These are phyloP conservation scores for Trichoderma virens DNA, from an alignment of 495 filamentous ascomycete genomes.

Conservation along the genomic window DNA sequence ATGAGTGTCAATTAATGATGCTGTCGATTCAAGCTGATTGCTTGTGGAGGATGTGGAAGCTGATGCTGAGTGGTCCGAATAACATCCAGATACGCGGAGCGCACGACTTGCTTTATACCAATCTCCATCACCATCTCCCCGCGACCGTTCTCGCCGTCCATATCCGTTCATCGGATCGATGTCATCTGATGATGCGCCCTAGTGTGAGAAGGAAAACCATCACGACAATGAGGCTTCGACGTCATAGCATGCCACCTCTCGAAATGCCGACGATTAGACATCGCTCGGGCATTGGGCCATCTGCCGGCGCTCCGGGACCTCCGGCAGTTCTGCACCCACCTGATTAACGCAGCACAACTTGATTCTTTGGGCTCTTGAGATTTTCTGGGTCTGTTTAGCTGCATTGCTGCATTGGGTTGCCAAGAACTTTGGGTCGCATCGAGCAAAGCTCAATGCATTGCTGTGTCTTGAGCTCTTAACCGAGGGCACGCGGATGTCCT, in stretches of 20 bases:
- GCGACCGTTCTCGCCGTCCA: background rate
- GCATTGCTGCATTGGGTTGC: too few relatives aligned
- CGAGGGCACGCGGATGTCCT: background rate
- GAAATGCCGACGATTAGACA: background rate
- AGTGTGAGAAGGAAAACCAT: background rate
- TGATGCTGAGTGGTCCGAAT: background rate
- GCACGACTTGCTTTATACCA: background rate
- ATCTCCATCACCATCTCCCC: background rate
- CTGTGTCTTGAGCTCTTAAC: too few relatives aligned
- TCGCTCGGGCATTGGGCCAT: background rate
- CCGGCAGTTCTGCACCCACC: background rate
- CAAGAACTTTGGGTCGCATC: background rate
- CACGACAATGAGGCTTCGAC: too few relatives aligned
- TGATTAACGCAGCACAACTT: background rate
- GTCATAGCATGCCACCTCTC: slow-evolving; percentile 6
- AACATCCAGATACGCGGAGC: slow-evolving; percentile 1
- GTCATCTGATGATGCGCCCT: background rate
- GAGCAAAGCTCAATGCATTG: too few relatives aligned
- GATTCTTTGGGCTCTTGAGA: background rate
- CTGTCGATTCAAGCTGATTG: background rate
- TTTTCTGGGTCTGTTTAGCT: background rate
- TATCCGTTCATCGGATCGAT: background rate
- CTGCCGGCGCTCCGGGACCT: slow-evolving; percentile 2
- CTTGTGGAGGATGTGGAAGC: background rate
- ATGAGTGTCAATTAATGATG: background rate